Evolutionary conservation across 1,284 basidiomycete genomes (phyloP).

Genomic region (Coniferiporia sulphurascens): DNA sequence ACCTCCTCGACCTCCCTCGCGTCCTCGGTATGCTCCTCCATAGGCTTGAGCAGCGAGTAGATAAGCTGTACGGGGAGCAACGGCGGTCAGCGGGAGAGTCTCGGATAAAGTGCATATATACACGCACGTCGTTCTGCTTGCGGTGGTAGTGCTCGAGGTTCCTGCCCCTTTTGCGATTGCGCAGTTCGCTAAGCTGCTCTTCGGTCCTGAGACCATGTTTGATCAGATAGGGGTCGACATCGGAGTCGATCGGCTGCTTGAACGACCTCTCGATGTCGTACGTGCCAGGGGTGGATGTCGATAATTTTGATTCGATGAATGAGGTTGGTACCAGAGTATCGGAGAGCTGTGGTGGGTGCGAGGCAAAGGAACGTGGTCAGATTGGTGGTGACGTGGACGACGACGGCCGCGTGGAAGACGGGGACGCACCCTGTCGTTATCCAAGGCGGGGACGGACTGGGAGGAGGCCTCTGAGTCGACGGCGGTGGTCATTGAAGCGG

Average conservation of each 20-base stretch:
- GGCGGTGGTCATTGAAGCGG: too few species aligned
- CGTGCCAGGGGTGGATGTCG: not conserved
- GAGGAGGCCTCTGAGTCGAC: too few species aligned
- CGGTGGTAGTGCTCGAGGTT: slow-evolving; percentile 68
- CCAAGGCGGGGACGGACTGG: too few species aligned
- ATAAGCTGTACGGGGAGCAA: slow-evolving; percentile 57
- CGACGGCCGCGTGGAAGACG: too few species aligned
- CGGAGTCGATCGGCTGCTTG: slow-evolving; percentile 18
- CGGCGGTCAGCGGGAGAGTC: not conserved
- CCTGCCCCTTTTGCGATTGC: slow-evolving; percentile 53
- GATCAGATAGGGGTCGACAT: slow-evolving; percentile 57
- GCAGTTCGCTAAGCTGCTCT: slow-evolving; percentile 54
- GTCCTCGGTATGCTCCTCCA: slow-evolving; percentile 80
- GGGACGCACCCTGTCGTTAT: too few species aligned
- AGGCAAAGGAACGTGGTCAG: too few species aligned
- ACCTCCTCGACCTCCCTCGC: slow-evolving; percentile 61
- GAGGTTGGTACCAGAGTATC: too few species aligned
- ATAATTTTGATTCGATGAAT: too few species aligned
- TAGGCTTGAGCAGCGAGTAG: slow-evolving; percentile 76
- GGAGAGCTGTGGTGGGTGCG: too few species aligned
- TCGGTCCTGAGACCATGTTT: slow-evolving; percentile 53
- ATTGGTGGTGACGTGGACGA: too few species aligned
- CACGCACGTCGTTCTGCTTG: slow-evolving; percentile 74
- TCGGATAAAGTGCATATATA: not conserved
- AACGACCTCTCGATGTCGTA: slow-evolving; percentile 28